phyloP scores from a whole-genome alignment of 2,329 filamentous ascomycete genomes.

The Knoxdaviesia capensis region DNA sequence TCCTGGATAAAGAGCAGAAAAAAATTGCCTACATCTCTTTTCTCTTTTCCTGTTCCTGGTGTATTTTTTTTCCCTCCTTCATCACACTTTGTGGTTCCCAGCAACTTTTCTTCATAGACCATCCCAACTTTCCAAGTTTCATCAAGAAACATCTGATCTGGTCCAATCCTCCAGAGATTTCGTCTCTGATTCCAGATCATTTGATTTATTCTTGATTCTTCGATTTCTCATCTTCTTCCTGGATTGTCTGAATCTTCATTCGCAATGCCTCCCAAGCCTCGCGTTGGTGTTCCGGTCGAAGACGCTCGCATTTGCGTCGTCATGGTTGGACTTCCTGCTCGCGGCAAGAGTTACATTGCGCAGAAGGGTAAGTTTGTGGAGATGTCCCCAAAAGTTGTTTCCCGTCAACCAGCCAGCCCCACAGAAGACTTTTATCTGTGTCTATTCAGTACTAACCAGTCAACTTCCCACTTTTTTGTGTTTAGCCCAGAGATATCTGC shows the following conservation, averaged over 20 bases:
- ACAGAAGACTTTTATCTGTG: background rate
- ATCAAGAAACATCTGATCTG: no score
- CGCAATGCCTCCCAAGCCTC: constrained; percentile 5
- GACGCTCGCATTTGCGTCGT: constrained; percentile 95
- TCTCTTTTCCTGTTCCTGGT: background rate
- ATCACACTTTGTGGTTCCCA: background rate
- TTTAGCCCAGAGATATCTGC: constrained; percentile 74
- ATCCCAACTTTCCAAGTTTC: background rate
- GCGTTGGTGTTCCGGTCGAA: constrained; percentile 68
- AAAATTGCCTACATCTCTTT: background rate
- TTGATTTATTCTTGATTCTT: constrained; percentile 2
- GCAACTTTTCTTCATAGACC: background rate
- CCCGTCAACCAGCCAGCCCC: background rate
- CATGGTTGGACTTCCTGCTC: constrained; percentile 90
- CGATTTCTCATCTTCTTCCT: constrained; percentile 1
- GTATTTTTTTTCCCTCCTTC: background rate
- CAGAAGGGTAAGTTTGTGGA: constrained; percentile 54
- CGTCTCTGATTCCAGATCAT: constrained; percentile 1
- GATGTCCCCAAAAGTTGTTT: background rate
- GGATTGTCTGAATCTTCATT: background rate
- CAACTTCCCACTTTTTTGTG: background rate
- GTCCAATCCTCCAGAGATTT: background rate
- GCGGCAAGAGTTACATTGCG: constrained; percentile 94
- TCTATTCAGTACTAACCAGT: background rate
- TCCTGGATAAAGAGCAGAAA: background rate